Evolutionary conservation across 345 rosid genomes (phyloP), one percentile per base, ranked within the genome.

Genomic region (Pistacia atlantica): DNA sequence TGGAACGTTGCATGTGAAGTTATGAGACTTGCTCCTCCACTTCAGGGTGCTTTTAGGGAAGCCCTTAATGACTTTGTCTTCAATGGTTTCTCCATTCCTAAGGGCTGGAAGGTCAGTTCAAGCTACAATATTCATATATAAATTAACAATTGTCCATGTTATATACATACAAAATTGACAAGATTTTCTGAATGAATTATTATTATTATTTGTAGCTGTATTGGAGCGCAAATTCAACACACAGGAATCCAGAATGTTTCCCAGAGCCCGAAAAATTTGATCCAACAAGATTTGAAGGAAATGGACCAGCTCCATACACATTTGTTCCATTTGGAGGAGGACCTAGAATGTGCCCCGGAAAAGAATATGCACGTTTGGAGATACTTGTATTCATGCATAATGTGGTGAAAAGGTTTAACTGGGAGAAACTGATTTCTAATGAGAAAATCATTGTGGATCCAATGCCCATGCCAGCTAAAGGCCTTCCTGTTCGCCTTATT

Each of bases 1-100:
- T 78, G 81, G 81, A 78, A 73, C 7, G 81, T 78, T 14, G 81
- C 81, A 5, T 67, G 81, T 67, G 81, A 79, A 73, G 81, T 74
- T 16, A 35, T 79, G 74, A 74, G 81, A 35, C 78, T 79, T 16
- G 73, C 81, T 51, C 81, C 78, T 9, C 81, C 78, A 0, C 74
- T 79, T 42, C 81, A 79, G 8, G 81, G 81, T 0, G 17, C 74
- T 60, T 79, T 79, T n/a, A 58, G 81, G 54, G 81, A 79, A 33
- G 81, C 78, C 38, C 37, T 79, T 6, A 73, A 22, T 8, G 69
- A 79, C 25, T 79, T 79, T 64, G 22, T n/a, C 22, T 79, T 31
- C 18, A 61, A 69, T 11, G 81, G 81, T 13, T 79, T 73, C 68
- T 33, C 68, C 35, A 67, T 79, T 45, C 78, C 78, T 49, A 79